phyloP scores from a whole-genome alignment of 768 basidiomycete genomes.

The Stropharia rugosoannulata region DNA sequence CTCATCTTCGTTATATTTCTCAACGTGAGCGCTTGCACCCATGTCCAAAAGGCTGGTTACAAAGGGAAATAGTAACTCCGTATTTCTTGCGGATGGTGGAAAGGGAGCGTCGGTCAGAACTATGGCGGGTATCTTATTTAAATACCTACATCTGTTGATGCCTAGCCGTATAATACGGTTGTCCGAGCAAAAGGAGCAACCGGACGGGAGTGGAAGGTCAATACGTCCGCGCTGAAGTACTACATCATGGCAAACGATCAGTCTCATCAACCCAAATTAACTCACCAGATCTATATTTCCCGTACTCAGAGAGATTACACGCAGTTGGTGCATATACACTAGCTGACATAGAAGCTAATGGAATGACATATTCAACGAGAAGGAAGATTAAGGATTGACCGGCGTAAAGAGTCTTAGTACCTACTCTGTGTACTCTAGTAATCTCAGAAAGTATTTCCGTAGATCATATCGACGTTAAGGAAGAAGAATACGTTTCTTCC shows the following conservation, averaged over 20 bases:
- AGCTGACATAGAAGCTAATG: too few species aligned
- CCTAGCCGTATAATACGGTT: background rate
- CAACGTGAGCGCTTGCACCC: constrained; percentile 15
- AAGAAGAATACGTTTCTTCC: too few species aligned
- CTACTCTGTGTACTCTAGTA: too few species aligned
- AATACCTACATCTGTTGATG: constrained; percentile 11
- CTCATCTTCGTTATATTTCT: constrained; percentile 36
- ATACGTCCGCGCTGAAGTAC: background rate
- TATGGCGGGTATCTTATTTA: constrained; percentile 14
- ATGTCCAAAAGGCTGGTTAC: constrained; percentile 17
- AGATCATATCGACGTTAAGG: too few species aligned
- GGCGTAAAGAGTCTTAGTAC: too few species aligned
- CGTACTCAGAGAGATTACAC: too few species aligned
- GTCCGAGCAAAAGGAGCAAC: constrained; percentile 11
- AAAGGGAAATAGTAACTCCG: constrained; percentile 5
- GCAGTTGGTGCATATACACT: too few species aligned
- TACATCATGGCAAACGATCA: background rate
- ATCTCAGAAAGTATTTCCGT: too few species aligned
- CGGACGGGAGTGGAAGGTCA: background rate
- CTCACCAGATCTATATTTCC: too few species aligned
- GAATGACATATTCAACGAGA: too few species aligned
- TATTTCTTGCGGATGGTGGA: constrained; percentile 4
- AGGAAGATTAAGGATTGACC: too few species aligned
- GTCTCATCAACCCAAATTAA: background rate
- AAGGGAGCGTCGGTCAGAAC: constrained; percentile 5